Conservation (phyloP, 345 rosid genomes). For the Camelina laxa region DNA sequence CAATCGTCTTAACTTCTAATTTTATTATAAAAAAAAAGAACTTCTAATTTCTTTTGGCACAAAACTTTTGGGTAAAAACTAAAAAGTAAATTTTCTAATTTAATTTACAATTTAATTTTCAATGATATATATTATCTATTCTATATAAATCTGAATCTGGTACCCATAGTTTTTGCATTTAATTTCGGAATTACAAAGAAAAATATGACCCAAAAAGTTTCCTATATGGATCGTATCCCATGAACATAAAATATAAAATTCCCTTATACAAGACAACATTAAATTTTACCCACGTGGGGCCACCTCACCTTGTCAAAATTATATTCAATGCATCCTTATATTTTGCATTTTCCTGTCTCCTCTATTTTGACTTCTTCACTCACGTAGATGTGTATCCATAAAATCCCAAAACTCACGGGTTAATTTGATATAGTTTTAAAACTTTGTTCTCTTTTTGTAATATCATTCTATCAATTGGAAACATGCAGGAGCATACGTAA, state of each 20-base stretch:
- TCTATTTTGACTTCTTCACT: conserved; percentile 1
- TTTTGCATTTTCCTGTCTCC: conserved; percentile 6
- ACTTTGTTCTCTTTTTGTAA: not conserved
- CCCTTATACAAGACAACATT: conserved; percentile 17
- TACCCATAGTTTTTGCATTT: conserved; percentile 24
- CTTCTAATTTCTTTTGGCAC: no score
- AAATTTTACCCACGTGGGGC: conserved; percentile 25
- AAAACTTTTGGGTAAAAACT: no score
- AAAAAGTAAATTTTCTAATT: no score
- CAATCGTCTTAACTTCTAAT: no score
- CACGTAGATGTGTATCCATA: not conserved
- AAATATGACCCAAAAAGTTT: not conserved
- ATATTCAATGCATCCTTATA: not conserved
- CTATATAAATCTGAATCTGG: conserved; percentile 30
- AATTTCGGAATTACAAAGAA: conserved; percentile 25
- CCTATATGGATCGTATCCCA: conserved; percentile 33
- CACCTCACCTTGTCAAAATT: conserved; percentile 15
- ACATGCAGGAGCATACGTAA: conserved; percentile 64
- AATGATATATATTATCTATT: not conserved
- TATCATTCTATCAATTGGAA: not conserved
- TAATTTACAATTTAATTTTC: not conserved
- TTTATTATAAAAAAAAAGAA: no score
- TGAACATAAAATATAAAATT: conserved; percentile 16
- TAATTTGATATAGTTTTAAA: not conserved
- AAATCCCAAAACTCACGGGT: not conserved